A percentile compares a stretch with the other conserved stretches of the same genome.
phyloP scores from a whole-genome alignment of 129 eudicot genomes.

The Rutidosis leptorrhynchoides region DNA sequence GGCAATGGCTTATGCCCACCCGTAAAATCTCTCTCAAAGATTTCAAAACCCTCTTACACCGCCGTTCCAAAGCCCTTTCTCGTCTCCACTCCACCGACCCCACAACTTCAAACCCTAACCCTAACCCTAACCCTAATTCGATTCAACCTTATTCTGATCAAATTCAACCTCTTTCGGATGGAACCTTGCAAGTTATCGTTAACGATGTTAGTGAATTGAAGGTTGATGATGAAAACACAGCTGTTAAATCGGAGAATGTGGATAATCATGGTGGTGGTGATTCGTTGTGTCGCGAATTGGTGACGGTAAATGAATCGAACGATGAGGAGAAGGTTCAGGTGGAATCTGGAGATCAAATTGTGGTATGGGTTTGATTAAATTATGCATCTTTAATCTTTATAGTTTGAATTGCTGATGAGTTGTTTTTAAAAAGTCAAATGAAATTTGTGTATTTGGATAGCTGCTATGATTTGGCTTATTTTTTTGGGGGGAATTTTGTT shows the following conservation, averaged over 20 bases:
- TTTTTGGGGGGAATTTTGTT: background rate
- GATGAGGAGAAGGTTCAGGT: background rate
- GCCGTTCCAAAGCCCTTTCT: slow-evolving; percentile 76
- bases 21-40: slow-evolving; percentile 58
- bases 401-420: background rate
- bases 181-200: slow-evolving; percentile 9
- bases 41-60: slow-evolving; percentile 59
- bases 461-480: background rate
- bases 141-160: background rate
- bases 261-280: slow-evolving; percentile 14
- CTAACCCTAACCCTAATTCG: slow-evolving; percentile 10
- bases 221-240: slow-evolving; percentile 18
- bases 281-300: background rate
- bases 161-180: slow-evolving; percentile 3
- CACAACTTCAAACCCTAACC: slow-evolving; percentile 40
- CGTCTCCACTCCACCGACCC: slow-evolving; percentile 50
- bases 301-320: background rate
- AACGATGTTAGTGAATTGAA: slow-evolving; percentile 17
- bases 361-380: background rate
- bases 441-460: background rate
- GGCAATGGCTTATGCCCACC: slow-evolving; percentile 64
- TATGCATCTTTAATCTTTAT: background rate
- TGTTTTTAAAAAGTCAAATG: background rate
- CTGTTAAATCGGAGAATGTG: slow-evolving; percentile 15
- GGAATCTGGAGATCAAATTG: background rate